A percentile compares a stretch with the other conserved stretches of the same genome.
These are phyloP conservation scores for Paramecium bursaria DNA, from an alignment of 73 alveolate genomes.

Conservation along the genomic window DNA sequence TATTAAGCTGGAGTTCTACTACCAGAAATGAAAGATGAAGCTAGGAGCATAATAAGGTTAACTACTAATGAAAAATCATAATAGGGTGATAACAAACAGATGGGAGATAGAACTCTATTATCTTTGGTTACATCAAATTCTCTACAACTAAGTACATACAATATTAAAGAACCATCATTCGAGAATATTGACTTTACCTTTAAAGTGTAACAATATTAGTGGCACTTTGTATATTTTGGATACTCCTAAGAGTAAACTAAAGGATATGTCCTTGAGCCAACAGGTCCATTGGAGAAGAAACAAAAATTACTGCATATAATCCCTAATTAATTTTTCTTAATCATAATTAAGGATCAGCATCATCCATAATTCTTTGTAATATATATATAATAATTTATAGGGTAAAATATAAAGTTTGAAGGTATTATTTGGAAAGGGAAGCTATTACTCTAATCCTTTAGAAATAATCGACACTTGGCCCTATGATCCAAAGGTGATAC, in stretches of 20 bases:
- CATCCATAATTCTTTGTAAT: slow-evolving; percentile 28
- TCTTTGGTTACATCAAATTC: background rate
- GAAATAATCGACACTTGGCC: slow-evolving; percentile 50
- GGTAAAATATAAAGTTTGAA: slow-evolving; percentile 47
- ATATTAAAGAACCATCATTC: slow-evolving; percentile 31
- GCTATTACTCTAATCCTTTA: slow-evolving; percentile 16
- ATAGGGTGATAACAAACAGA: slow-evolving; percentile 18
- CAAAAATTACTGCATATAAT: background rate
- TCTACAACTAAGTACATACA: background rate
- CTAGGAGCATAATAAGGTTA: slow-evolving; percentile 4
- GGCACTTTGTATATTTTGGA: slow-evolving; percentile 47
- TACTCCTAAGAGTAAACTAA: background rate
- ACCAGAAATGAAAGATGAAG: slow-evolving; percentile 18
- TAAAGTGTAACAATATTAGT: background rate
- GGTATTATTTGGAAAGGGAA: slow-evolving; percentile 36
- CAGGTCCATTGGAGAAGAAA: slow-evolving; percentile 1
- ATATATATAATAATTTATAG: background rate
- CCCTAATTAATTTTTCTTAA: slow-evolving; percentile 31
- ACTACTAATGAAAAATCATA: background rate
- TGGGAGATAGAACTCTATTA: slow-evolving; percentile 38
- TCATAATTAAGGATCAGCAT: slow-evolving; percentile 17
- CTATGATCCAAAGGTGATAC: slow-evolving; percentile 41
- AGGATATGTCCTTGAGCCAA: background rate
- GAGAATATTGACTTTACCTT: background rate
- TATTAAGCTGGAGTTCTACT: slow-evolving; percentile 10